A percentile compares a stretch with the other conserved stretches of the same genome.
Conservation (phyloP, 495 filamentous ascomycete species). For the Hyaloscypha hepaticicola region DNA sequence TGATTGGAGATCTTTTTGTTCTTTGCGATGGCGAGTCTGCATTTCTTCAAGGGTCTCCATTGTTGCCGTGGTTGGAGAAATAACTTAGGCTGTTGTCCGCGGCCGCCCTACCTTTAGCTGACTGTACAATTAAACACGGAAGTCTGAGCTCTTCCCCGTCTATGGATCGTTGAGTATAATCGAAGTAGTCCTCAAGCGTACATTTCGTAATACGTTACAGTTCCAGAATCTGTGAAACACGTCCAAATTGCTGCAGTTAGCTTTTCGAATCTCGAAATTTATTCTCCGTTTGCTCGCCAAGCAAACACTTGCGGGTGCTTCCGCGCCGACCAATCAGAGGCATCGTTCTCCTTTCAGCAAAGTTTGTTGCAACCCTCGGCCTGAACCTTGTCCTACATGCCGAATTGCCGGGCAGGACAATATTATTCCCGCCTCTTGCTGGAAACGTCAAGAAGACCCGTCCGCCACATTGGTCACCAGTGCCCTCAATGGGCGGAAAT, state of each 20-base stretch:
- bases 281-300: not conserved
- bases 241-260: not conserved
- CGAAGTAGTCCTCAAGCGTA: too few relatives aligned
- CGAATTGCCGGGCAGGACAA: not conserved
- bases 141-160: too few relatives aligned
- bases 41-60: slow-evolving; percentile 67
- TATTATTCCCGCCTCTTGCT: not conserved
- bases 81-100: not conserved
- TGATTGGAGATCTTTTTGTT: slow-evolving; percentile 79
- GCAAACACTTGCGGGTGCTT: not conserved
- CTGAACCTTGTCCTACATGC: not conserved
- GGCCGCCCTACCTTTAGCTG: too few relatives aligned
- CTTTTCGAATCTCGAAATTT: not conserved
- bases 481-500: not conserved
- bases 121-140: too few relatives aligned
- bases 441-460: not conserved
- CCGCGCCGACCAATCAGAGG: not conserved
- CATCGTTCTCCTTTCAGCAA: not conserved
- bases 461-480: not conserved
- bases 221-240: too few relatives aligned
- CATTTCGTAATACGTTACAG: too few relatives aligned
- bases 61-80: slow-evolving; percentile 1
- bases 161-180: too few relatives aligned
- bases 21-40: slow-evolving; percentile 79
- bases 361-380: not conserved